These are phyloP conservation scores for Oryza brachyantha DNA, from an alignment of 176 grass and related monocot species.

Conservation along the genomic window DNA sequence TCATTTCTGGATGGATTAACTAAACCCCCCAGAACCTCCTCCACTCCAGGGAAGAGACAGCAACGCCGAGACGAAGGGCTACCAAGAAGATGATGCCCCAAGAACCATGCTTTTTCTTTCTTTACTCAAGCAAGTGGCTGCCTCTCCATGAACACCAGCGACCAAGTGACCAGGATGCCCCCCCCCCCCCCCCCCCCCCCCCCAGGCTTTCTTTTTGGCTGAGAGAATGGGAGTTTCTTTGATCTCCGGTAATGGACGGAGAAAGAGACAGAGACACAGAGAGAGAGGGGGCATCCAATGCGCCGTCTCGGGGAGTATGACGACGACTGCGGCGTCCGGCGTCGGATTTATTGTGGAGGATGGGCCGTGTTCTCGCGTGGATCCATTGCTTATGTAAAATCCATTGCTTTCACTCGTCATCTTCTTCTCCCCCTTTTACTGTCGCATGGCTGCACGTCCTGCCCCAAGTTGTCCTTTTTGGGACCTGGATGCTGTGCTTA, in stretches of 20 bases:
- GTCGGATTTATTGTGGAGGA: constrained; percentile 34
- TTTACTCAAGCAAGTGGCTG: background rate
- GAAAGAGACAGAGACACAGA: too few relatives aligned
- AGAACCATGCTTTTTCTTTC: constrained; percentile 4
- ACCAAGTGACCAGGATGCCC: background rate
- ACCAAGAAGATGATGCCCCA: constrained; percentile 15
- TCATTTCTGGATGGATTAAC: constrained; percentile 45
- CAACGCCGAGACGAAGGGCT: constrained; percentile 15
- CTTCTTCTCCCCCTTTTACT: background rate
- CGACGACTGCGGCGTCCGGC: constrained; percentile 22
- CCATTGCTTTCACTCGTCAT: background rate
- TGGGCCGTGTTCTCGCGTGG: too few relatives aligned
- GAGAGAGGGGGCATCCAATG: constrained; percentile 38
- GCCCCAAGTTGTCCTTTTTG: background rate
- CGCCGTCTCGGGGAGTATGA: constrained; percentile 33
- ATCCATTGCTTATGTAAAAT: too few relatives aligned
- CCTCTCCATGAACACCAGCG: constrained; percentile 12
- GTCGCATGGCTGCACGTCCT: background rate
- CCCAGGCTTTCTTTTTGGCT: background rate
- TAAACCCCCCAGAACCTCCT: background rate
- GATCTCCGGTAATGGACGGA: constrained; percentile 14
- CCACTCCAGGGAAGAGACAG: background rate
- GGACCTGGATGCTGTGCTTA: background rate
- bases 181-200: too few relatives aligned
- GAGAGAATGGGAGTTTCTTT: background rate